phyloP scores from a whole-genome alignment of 2,329 filamentous ascomycete genomes.

The Coniochaeta sp. region DNA sequence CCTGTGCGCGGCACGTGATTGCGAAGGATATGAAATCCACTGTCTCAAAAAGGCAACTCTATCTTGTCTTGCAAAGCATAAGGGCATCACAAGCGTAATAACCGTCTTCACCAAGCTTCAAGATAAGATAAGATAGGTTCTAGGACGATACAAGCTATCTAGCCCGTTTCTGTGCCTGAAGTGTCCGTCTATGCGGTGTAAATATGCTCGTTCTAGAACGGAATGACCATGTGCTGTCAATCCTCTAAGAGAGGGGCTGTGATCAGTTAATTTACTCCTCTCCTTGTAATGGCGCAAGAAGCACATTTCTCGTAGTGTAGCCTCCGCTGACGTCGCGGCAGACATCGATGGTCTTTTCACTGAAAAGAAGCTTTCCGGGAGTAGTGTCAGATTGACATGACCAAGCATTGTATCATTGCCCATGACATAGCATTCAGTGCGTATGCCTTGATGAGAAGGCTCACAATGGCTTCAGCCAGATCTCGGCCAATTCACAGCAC shows the following conservation, averaged over 20 bases:
- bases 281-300: slow-evolving; percentile 20
- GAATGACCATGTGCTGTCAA: slow-evolving; percentile 26
- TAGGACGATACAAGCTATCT: slow-evolving; percentile 18
- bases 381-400: slow-evolving; percentile 13
- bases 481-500: slow-evolving; percentile 1
- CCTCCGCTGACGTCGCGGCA: slow-evolving; percentile 28
- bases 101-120: slow-evolving; percentile 32
- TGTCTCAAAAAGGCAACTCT: too few relatives aligned
- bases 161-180: slow-evolving; percentile 3
- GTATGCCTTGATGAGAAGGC: slow-evolving; percentile 2
- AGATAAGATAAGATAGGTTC: slow-evolving; percentile 30
- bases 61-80: too few relatives aligned
- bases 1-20: too few relatives aligned
- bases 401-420: too few relatives aligned
- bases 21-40: too few relatives aligned
- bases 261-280: slow-evolving; percentile 17
- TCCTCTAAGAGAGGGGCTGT: slow-evolving; percentile 1
- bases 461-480: slow-evolving; percentile 18
- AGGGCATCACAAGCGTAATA: too few relatives aligned
- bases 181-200: slow-evolving; percentile 21
- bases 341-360: slow-evolving; percentile 32
- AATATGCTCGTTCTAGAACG: slow-evolving; percentile 34
- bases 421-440: too few relatives aligned
- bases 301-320: slow-evolving; percentile 31
- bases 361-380: slow-evolving; percentile 19